Conservation (phyloP, 495 filamentous ascomycete species). For the Polyplosphaeria fusca region DNA sequence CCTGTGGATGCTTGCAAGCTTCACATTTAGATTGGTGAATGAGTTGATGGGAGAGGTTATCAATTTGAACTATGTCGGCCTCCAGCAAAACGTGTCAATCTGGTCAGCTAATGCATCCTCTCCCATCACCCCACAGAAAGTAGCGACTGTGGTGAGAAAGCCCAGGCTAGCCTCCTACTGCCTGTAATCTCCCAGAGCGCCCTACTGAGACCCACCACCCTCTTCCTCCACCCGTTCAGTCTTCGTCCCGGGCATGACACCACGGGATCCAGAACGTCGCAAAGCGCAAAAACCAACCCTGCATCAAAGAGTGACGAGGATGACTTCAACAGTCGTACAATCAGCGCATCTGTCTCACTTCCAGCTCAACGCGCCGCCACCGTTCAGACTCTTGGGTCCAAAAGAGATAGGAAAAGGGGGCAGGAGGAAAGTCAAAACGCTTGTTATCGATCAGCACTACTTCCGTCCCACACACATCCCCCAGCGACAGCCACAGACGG, state of each 20-base stretch:
- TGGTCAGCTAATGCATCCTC: background rate
- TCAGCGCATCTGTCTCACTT: constrained; percentile 31
- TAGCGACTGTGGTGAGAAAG: too few relatives aligned
- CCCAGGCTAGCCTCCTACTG: too few relatives aligned
- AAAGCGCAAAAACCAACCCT: constrained; percentile 33
- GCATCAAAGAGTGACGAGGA: constrained; percentile 33
- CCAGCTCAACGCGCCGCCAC: constrained; percentile 19
- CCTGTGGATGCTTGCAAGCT: too few relatives aligned
- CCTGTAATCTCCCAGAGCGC: too few relatives aligned
- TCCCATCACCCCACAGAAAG: background rate
- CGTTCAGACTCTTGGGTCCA: background rate
- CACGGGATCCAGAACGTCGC: constrained; percentile 17
- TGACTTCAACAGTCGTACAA: constrained; percentile 24
- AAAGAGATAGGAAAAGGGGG: constrained; percentile 1
- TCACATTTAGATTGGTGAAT: too few relatives aligned
- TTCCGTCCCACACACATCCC: constrained; percentile 5
- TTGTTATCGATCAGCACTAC: constrained; percentile 41
- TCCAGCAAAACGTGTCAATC: constrained; percentile 3
- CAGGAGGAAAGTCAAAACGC: constrained; percentile 33
- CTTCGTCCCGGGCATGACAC: too few relatives aligned
- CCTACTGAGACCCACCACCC: too few relatives aligned
- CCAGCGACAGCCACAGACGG: constrained; percentile 28
- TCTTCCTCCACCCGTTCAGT: too few relatives aligned
- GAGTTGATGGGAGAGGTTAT: constrained; percentile 6
- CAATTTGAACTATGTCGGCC: constrained; percentile 4